These are phyloP conservation scores for Neofusicoccum sp. DNA, from an alignment of 2,329 filamentous ascomycete species.

Conservation along the genomic window DNA sequence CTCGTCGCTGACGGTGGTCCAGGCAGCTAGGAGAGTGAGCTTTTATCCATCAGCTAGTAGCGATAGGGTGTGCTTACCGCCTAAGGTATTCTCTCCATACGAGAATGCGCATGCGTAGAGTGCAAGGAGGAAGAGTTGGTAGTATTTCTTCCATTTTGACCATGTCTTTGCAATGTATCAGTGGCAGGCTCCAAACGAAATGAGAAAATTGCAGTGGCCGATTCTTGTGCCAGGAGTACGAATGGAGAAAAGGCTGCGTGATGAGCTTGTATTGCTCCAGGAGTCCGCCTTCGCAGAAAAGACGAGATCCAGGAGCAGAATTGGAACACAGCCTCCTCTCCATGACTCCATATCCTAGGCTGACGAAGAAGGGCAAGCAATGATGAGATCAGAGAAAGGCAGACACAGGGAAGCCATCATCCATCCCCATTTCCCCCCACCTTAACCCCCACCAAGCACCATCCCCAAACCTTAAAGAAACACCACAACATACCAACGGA, in stretches of 20 bases:
- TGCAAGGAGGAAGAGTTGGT: constrained; percentile 43
- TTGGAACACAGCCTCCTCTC: too few species aligned
- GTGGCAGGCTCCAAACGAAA: neutral
- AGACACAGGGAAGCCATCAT: too few species aligned
- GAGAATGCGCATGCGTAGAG: constrained; percentile 46
- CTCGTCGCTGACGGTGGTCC: constrained; percentile 45
- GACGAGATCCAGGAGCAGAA: neutral
- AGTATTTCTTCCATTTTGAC: constrained; percentile 42
- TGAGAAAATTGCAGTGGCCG: too few species aligned
- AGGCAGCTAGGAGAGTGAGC: constrained; percentile 32
- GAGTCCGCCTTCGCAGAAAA: neutral
- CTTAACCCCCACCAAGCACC: too few species aligned
- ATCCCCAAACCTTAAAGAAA: too few species aligned
- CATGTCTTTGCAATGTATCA: constrained; percentile 29
- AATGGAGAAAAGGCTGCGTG: neutral
- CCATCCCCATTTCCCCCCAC: too few species aligned
- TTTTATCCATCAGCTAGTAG: neutral
- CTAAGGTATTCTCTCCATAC: constrained; percentile 45
- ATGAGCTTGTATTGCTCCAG: neutral
- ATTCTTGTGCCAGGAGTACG: too few species aligned
- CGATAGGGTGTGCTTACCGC: constrained; percentile 19
- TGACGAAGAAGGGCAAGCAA: neutral
- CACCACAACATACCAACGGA: constrained; percentile 27
- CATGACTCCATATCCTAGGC: too few species aligned
- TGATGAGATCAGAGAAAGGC: too few species aligned